A percentile compares a stretch with the other conserved stretches of the same genome.
These are phyloP conservation scores for Annulohypoxylon bovei DNA, from an alignment of 495 filamentous ascomycete genomes.

Conservation along the genomic window DNA sequence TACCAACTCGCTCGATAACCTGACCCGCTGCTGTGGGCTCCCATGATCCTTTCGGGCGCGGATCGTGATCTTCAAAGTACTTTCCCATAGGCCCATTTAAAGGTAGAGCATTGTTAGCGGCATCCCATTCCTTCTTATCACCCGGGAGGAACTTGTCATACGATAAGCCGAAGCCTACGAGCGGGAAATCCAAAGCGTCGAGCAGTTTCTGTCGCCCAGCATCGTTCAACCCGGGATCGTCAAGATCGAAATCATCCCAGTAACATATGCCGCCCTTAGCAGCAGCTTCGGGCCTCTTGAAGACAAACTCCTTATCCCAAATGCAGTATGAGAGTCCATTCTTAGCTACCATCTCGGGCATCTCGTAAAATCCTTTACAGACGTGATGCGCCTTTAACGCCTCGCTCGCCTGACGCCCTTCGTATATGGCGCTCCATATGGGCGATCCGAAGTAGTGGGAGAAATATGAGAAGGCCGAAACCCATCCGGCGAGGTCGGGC, in stretches of 20 bases:
- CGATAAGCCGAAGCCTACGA: constrained; percentile 35
- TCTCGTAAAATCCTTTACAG: constrained; percentile 30
- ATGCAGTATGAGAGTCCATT: constrained; percentile 56
- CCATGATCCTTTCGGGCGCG: constrained; percentile 31
- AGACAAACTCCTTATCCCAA: constrained; percentile 58
- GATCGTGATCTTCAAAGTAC: constrained; percentile 29
- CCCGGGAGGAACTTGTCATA: constrained; percentile 29
- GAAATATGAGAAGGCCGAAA: constrained; percentile 32
- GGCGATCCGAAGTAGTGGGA: constrained; percentile 29
- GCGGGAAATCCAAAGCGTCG: constrained; percentile 38
- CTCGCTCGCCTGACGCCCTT: constrained; percentile 23
- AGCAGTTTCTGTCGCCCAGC: constrained; percentile 23
- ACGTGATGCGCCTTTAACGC: constrained; percentile 25
- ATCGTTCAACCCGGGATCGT: constrained; percentile 35
- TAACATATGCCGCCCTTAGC: constrained; percentile 52
- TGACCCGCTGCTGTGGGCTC: constrained; percentile 33
- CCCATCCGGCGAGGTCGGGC: constrained; percentile 17
- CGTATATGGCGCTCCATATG: constrained; percentile 34
- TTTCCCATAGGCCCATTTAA: constrained; percentile 20
- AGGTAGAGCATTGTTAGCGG: constrained; percentile 10
- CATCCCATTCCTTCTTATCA: constrained; percentile 30
- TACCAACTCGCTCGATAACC: constrained; percentile 33
- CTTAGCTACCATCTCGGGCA: constrained; percentile 36
- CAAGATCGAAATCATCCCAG: constrained; percentile 49
- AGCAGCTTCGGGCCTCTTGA: constrained; percentile 52